phyloP scores from a whole-genome alignment of 1,284 basidiomycete genomes.

The Ustilago vetiveriae region DNA sequence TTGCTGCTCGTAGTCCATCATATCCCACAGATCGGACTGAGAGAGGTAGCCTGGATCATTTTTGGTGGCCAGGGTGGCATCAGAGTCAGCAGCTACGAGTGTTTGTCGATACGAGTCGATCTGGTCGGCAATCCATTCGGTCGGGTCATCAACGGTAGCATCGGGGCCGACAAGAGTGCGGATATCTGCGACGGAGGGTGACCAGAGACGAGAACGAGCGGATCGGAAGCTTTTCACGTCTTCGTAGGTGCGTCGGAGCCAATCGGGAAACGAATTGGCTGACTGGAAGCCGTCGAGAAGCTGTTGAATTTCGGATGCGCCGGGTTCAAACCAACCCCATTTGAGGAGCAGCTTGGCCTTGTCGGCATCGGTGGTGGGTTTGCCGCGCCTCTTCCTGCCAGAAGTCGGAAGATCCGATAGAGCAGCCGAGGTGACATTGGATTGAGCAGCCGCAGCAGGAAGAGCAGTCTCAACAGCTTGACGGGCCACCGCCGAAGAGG shows the following conservation, averaged over 20 bases:
- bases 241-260: slow-evolving; percentile 23
- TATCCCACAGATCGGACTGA: slow-evolving; percentile 19
- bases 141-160: slow-evolving; percentile 13
- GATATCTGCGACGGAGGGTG: slow-evolving; percentile 17
- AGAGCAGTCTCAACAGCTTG: slow-evolving; percentile 5
- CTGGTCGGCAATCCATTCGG: slow-evolving; percentile 20
- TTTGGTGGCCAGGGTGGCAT: slow-evolving; percentile 2
- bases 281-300: background rate
- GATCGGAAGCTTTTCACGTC: slow-evolving; percentile 38
- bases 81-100: slow-evolving; percentile 1
- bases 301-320: background rate
- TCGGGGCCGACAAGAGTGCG: slow-evolving; percentile 4
- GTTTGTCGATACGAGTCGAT: slow-evolving; percentile 16
- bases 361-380: slow-evolving; percentile 15
- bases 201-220: slow-evolving; percentile 49
- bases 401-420: slow-evolving; percentile 2
- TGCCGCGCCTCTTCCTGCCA: slow-evolving; percentile 17
- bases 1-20: slow-evolving; percentile 46
- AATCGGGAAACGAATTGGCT: slow-evolving; percentile 5
- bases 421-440: too few relatives aligned
- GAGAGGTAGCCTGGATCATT: background rate
- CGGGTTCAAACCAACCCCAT: slow-evolving; percentile 34
- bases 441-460: background rate
- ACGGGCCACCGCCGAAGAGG: slow-evolving; percentile 7
- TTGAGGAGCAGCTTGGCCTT: slow-evolving; percentile 33